Evolutionary conservation across 2,329 filamentous ascomycete species (phyloP).

Genomic region (Colletotrichum tamarilloi): DNA sequence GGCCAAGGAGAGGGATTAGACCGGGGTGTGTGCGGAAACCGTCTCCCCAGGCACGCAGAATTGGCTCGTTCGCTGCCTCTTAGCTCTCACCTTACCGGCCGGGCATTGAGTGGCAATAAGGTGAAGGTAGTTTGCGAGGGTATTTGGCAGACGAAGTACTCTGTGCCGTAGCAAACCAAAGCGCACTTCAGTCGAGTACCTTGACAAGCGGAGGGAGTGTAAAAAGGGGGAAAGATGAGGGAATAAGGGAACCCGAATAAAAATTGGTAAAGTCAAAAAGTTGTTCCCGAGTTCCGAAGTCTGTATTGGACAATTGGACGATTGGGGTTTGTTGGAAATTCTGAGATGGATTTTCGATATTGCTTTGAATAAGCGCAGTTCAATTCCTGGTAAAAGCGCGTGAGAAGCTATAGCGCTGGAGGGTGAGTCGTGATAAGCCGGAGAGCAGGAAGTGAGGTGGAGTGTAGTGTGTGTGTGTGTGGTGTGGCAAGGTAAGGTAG

Average conservation of each 20-base stretch:
- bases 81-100: conserved; percentile 23
- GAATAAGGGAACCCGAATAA: conserved; percentile 11
- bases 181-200: neutral
- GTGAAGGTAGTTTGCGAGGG: conserved; percentile 9
- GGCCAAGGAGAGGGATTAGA: conserved; percentile 25
- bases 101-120: conserved; percentile 34
- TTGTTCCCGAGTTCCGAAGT: conserved; percentile 1
- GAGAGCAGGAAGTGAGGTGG: neutral
- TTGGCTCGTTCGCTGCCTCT: conserved; percentile 33
- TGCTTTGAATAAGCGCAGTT: neutral
- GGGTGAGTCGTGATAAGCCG: neutral
- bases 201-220: neutral
- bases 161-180: conserved; percentile 7
- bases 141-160: conserved; percentile 10
- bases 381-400: neutral
- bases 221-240: conserved; percentile 6
- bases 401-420: neutral
- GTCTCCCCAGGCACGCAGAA: conserved; percentile 28
- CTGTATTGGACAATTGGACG: neutral
- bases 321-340: neutral
- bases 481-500: neutral
- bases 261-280: conserved; percentile 28
- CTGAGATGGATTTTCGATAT: neutral
- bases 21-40: conserved; percentile 28
- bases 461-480: neutral